A percentile compares a stretch with the other conserved stretches of the same genome.
phyloP scores from a whole-genome alignment of 129 eudicot species.

The Tagetes patula region DNA sequence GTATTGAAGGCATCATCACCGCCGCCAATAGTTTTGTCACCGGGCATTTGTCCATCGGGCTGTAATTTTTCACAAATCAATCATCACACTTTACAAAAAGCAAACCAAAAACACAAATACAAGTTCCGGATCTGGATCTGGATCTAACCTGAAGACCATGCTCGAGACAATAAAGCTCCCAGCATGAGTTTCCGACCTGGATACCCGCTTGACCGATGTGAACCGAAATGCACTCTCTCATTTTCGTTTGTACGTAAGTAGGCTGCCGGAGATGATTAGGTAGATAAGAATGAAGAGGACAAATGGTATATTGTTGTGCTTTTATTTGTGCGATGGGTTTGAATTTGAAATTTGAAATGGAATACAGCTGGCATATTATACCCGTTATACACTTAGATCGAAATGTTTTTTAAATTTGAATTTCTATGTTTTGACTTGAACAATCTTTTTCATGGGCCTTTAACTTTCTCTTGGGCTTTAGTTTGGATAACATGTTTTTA shows the following conservation, averaged over 20 bases:
- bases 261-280: neutral
- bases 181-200: slow-evolving; percentile 72
- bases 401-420: slow-evolving; percentile 21
- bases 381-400: neutral
- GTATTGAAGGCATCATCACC: slow-evolving; percentile 39
- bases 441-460: neutral
- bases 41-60: slow-evolving; percentile 36
- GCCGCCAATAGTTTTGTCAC: slow-evolving; percentile 36
- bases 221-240: slow-evolving; percentile 77
- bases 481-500: neutral
- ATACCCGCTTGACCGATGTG: slow-evolving; percentile 90
- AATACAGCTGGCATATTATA: slow-evolving; percentile 8
- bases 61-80: neutral
- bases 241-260: slow-evolving; percentile 18
- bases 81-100: neutral
- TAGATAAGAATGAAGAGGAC: no score
- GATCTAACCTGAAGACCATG: slow-evolving; percentile 59
- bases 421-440: neutral
- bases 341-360: slow-evolving; percentile 26
- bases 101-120: neutral
- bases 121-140: no score
- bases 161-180: slow-evolving; percentile 77
- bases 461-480: neutral
- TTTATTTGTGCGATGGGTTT: no score
- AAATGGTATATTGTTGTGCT: no score